Conservation (phyloP, 2,329 filamentous ascomycete genomes). For the Cryphonectria nitschkei region DNA sequence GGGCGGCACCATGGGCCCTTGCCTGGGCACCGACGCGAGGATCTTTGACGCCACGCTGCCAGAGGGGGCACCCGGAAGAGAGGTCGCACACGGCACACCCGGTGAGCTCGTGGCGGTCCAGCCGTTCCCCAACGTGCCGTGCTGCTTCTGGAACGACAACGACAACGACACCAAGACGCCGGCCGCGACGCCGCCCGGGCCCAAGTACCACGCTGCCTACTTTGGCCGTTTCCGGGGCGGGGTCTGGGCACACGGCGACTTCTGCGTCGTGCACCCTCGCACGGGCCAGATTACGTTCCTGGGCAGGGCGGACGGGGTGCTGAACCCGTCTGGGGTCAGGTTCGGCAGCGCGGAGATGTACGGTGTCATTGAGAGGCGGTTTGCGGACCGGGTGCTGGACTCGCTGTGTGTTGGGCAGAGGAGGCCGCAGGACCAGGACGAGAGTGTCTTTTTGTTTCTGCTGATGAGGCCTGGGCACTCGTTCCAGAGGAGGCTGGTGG, state of each 20-base stretch:
- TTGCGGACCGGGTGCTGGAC: conserved; percentile 66
- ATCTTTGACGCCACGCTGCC: conserved; percentile 67
- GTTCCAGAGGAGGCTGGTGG: conserved; percentile 60
- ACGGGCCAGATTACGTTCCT: conserved; percentile 70
- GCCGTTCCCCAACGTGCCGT: conserved; percentile 77
- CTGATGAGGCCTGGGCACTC: conserved; percentile 59
- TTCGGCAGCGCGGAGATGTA: conserved; percentile 85
- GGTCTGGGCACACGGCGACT: conserved; percentile 75
- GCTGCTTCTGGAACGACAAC: conserved; percentile 64
- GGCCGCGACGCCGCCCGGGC: conserved; percentile 47
- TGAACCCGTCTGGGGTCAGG: conserved; percentile 78
- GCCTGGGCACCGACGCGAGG: conserved; percentile 54
- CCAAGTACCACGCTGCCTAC: conserved; percentile 63
- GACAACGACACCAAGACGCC: conserved; percentile 26
- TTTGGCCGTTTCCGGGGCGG: conserved; percentile 62
- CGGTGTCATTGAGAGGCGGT: conserved; percentile 68
- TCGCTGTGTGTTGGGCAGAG: conserved; percentile 82
- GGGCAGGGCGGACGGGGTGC: conserved; percentile 75
- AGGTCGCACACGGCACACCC: conserved; percentile 61
- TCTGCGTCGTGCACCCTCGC: conserved; percentile 69
- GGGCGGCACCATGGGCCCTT: conserved; percentile 55
- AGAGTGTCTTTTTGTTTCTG: conserved; percentile 59
- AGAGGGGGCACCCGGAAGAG: conserved; percentile 43
- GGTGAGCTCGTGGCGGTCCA: conserved; percentile 75
- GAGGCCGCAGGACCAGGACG: conserved; percentile 58